Conservation (phyloP, 352 stramenopile genomes). For the Aphanomyces euteiches region DNA sequence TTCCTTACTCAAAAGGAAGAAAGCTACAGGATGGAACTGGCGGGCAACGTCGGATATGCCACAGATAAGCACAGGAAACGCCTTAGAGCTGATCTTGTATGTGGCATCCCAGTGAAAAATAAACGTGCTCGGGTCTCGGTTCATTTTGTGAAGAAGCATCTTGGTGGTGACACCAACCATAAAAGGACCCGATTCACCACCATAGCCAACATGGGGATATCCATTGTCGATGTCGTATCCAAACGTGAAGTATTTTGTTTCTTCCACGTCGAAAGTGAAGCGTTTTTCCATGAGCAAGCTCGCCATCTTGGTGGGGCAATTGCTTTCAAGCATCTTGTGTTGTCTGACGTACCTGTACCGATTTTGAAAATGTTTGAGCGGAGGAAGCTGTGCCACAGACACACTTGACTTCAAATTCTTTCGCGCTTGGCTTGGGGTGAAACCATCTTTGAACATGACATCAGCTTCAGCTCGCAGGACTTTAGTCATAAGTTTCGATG, state of each 20-base stretch:
- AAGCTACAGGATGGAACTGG: conserved; percentile 14
- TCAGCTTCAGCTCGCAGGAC: background rate
- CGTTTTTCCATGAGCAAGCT: background rate
- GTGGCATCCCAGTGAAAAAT: conserved; percentile 20
- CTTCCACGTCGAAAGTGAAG: no score
- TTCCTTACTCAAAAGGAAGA: conserved; percentile 11
- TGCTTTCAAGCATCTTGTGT: background rate
- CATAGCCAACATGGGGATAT: background rate
- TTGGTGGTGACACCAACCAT: conserved; percentile 12
- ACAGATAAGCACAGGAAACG: conserved; percentile 2
- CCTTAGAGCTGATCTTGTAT: background rate
- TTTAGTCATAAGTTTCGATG: background rate
- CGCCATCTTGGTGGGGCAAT: background rate
- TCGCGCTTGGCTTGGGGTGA: background rate
- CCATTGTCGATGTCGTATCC: background rate
- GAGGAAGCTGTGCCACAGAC: background rate
- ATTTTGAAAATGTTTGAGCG: background rate
- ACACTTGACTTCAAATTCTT: background rate
- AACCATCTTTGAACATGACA: background rate
- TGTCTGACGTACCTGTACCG: background rate
- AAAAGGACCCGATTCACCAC: background rate
- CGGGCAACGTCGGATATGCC: conserved; percentile 10
- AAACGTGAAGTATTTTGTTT: background rate
- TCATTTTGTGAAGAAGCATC: background rate
- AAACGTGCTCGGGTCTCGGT: background rate